Base-by-base conservation (phyloP, 106 monocot genomes). In the Triglochin maritima region DNA sequence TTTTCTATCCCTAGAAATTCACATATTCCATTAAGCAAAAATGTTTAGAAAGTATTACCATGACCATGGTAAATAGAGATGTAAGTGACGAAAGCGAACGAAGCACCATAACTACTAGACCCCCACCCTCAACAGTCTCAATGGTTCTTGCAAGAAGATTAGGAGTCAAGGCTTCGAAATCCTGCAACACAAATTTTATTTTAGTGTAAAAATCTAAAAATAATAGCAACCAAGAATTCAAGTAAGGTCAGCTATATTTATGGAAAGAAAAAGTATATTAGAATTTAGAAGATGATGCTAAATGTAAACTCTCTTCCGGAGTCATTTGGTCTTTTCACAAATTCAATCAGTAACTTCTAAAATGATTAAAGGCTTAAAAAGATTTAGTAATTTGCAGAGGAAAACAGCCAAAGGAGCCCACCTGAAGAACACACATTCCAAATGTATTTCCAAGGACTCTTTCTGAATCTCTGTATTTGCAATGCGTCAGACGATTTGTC, bases 361-460 rank as follows among this genome's bases (percentile, higher is more conserved):
- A 29, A 29, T 29, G 29, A 29, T 29, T 29, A 29, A 29, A 0
- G 29, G 29, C 29, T 29, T 29, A 29, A 29, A 29, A 29, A 1
- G 29, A 29, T 29, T 29, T 29, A 29, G 29, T 29, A 29, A 29
- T 29, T 29, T 29, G 29, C 29, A 29, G 29, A 29, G 29, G 29
- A 29, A 11, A 3, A 6, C 56, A 11, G 6, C 56, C 14, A 57
- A 7, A 9, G 56, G 56, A 57, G 9, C 4, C 43, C 73, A 87
- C 98, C 98, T 98, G 98, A 62, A 98, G 81, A 57, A 98, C 86
- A 65, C 98, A 98, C 98, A 98, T 98, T 71, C 88, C 91, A 76
- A 84, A 98, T 48, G 98, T 98, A 72, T 88, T 98, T 44, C 98
- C 98, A 68, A 96, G 86, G 76, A 98, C 67, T 77, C 88, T 84